phyloP scores from a whole-genome alignment of 257 asterid genomes.

The Ajuga chamaepitys region DNA sequence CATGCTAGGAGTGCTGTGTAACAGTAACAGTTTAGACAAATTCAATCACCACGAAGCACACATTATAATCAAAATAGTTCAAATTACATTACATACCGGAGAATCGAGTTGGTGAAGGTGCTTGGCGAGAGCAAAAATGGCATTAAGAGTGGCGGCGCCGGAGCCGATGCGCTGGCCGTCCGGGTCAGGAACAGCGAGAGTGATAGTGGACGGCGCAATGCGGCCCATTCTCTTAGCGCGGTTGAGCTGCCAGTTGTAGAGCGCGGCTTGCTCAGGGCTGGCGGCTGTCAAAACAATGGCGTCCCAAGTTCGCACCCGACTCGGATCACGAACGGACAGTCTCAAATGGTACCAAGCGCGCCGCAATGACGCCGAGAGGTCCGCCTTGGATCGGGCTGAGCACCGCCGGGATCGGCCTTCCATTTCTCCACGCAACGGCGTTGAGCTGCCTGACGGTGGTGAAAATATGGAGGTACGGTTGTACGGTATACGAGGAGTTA shows the following conservation, averaged over 20 bases:
- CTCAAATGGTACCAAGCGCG: slow-evolving; percentile 89
- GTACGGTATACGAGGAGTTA: background rate
- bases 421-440: slow-evolving; percentile 10
- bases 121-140: slow-evolving; percentile 58
- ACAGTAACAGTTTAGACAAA: background rate
- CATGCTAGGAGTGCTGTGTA: too few species aligned
- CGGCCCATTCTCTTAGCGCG: slow-evolving; percentile 89
- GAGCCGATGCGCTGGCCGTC: slow-evolving; percentile 89
- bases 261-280: slow-evolving; percentile 91
- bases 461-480: background rate
- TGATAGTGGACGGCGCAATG: slow-evolving; percentile 62
- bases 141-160: slow-evolving; percentile 90
- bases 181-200: slow-evolving; percentile 90
- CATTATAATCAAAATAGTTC: background rate
- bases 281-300: slow-evolving; percentile 91
- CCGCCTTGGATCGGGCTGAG: slow-evolving; percentile 36
- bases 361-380: slow-evolving; percentile 44
- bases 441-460: slow-evolving; percentile 5
- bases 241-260: slow-evolving; percentile 78
- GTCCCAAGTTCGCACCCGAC: slow-evolving; percentile 86
- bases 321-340: slow-evolving; percentile 71
- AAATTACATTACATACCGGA: slow-evolving; percentile 17
- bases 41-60: background rate
- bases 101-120: slow-evolving; percentile 32
- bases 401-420: slow-evolving; percentile 24